Percentiles rank a stretch among this genome's conserved stretches.
Evolutionary conservation across 768 basidiomycete species (phyloP).

Genomic region (Tulasnella calospora): DNA sequence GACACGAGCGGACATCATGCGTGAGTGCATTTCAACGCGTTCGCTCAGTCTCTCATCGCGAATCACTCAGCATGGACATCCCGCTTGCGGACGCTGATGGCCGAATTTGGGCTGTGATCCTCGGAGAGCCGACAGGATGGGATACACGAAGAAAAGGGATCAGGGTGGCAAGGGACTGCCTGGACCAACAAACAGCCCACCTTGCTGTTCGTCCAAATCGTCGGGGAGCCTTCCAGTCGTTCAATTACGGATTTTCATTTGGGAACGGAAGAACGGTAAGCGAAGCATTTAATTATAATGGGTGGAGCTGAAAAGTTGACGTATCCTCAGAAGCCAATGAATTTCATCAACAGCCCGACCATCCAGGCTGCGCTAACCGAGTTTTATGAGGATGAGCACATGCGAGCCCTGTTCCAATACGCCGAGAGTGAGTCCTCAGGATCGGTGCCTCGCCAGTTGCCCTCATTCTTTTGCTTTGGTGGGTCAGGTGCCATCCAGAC

Average conservation of each 20-base stretch:
- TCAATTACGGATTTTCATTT: not conserved
- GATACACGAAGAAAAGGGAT: not conserved
- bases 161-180: not conserved
- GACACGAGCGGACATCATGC: not conserved
- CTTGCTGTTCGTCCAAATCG: not conserved
- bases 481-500: not conserved
- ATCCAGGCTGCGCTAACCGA: not conserved
- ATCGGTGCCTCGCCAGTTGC: no score
- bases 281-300: not conserved
- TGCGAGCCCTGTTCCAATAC: not conserved
- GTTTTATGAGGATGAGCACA: not conserved
- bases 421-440: not conserved
- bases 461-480: no score
- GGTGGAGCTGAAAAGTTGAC: not conserved
- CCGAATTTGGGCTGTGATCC: not conserved
- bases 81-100: not conserved
- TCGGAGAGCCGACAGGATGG: not conserved
- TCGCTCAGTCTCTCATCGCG: not conserved
- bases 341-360: not conserved
- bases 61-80: not conserved
- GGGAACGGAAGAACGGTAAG: not conserved
- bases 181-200: not conserved
- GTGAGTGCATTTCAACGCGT: not conserved
- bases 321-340: not conserved
- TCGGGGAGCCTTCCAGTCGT: not conserved